Evolutionary conservation across 768 basidiomycete genomes (phyloP).

Genomic region (Trametes cubensis): DNA sequence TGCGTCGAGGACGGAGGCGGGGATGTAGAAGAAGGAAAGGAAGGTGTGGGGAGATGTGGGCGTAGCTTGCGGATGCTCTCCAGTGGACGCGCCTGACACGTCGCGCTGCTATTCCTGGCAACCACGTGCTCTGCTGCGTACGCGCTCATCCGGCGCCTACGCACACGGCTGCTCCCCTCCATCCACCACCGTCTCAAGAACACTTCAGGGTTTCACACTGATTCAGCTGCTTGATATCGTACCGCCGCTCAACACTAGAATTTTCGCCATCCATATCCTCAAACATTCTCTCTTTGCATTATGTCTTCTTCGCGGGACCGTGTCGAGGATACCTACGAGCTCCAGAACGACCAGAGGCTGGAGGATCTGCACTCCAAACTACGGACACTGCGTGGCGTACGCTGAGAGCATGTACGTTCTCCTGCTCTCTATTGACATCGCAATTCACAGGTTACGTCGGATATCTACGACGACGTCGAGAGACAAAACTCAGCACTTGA

Average conservation of each 20-base stretch:
- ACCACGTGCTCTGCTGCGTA: slow-evolving; percentile 15
- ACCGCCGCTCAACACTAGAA: too few relatives aligned
- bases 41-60: slow-evolving; percentile 4
- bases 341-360: slow-evolving; percentile 82
- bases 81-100: slow-evolving; percentile 23
- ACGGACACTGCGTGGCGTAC: slow-evolving; percentile 77
- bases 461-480: slow-evolving; percentile 85
- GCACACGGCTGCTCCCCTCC: not conserved
- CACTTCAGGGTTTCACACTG: not conserved
- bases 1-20: slow-evolving; percentile 16
- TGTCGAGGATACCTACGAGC: slow-evolving; percentile 76
- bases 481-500: slow-evolving; percentile 79
- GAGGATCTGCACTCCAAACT: slow-evolving; percentile 87
- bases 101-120: slow-evolving; percentile 25
- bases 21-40: not conserved
- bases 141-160: not conserved
- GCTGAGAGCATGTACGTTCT: slow-evolving; percentile 26
- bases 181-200: not conserved
- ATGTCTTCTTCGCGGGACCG: slow-evolving; percentile 44
- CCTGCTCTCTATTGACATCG: slow-evolving; percentile 4
- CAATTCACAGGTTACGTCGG: slow-evolving; percentile 70
- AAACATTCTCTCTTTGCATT: not conserved
- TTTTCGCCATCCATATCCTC: too few relatives aligned
- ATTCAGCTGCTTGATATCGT: too few relatives aligned
- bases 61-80: slow-evolving; percentile 5